Evolutionary conservation across 371 early-diverging fungal genomes (phyloP).

Genomic region (Coemansia sp.): DNA sequence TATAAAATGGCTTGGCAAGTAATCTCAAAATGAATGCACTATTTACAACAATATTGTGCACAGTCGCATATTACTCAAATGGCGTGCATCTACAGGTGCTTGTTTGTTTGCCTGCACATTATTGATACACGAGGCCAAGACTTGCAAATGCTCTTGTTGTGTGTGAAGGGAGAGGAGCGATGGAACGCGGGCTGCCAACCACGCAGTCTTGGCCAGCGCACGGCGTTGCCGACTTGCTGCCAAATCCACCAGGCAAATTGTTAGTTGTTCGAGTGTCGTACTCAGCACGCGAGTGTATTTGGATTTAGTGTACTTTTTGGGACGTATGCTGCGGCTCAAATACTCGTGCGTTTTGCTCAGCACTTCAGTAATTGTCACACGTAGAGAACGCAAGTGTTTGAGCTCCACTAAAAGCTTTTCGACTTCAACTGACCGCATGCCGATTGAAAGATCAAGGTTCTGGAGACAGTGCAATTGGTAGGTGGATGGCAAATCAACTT

Average conservation of each 20-base stretch:
- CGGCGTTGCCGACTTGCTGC: conserved; percentile 1
- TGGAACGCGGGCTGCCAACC: conserved; percentile 18
- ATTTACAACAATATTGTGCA: background rate
- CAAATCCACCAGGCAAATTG: conserved; percentile 7
- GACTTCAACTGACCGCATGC: conserved; percentile 21
- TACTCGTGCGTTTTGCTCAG: conserved; percentile 28
- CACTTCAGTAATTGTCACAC: conserved; percentile 16
- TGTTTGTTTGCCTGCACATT: conserved; percentile 2
- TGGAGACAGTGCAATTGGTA: conserved; percentile 3
- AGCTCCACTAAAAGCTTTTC: conserved; percentile 20
- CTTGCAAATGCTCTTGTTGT: conserved; percentile 5
- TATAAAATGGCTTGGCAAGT: background rate
- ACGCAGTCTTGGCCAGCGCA: conserved; percentile 21
- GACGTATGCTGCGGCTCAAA: conserved; percentile 22
- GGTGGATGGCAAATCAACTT: conserved; percentile 5
- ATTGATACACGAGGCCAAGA: conserved; percentile 6
- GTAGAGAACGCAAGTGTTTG: conserved; percentile 7
- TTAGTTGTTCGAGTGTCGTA: conserved; percentile 5
- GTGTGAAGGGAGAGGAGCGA: conserved; percentile 21
- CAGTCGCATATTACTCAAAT: conserved; percentile 2
- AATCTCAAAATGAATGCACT: background rate
- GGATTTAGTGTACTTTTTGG: conserved; percentile 8
- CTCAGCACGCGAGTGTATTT: conserved; percentile 3
- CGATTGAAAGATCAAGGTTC: conserved; percentile 9
- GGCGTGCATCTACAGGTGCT: background rate